Evolutionary conservation across 768 basidiomycete genomes (phyloP).

Genomic region (Lentinula detonsa): DNA sequence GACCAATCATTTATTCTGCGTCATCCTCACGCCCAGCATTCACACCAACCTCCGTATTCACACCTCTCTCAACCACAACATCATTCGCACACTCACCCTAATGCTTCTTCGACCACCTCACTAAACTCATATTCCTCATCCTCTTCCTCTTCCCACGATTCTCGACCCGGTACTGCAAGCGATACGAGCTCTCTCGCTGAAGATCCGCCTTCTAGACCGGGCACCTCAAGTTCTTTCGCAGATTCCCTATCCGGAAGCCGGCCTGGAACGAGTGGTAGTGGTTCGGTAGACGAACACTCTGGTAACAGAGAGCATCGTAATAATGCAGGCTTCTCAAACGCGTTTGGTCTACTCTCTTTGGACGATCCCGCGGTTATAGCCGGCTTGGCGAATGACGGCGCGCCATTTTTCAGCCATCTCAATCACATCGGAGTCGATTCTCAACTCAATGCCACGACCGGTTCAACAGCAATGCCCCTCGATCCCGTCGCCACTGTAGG

Average conservation of each 20-base stretch:
- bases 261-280: neutral
- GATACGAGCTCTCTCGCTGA: neutral
- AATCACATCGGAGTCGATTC: slow-evolving; percentile 18
- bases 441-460: neutral
- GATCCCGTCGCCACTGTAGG: neutral
- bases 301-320: slow-evolving; percentile 11
- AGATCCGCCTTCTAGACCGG: neutral
- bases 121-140: slow-evolving; percentile 19
- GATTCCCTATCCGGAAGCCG: neutral
- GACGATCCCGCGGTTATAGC: slow-evolving; percentile 69
- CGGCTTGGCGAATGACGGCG: slow-evolving; percentile 48
- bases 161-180: neutral
- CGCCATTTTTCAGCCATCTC: slow-evolving; percentile 52
- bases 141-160: slow-evolving; percentile 46
- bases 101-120: slow-evolving; percentile 18
- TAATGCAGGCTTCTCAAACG: slow-evolving; percentile 47
- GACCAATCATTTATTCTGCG: neutral
- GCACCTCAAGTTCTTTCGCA: neutral
- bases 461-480: neutral
- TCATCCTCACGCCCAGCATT: neutral
- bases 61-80: neutral
- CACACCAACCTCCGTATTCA: neutral
- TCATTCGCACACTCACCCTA: slow-evolving; percentile 12
- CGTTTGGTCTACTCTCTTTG: slow-evolving; percentile 72
- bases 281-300: slow-evolving; percentile 12